Conservation (phyloP, 108 stramenopile genomes). For the Skeletonema marinoi region DNA sequence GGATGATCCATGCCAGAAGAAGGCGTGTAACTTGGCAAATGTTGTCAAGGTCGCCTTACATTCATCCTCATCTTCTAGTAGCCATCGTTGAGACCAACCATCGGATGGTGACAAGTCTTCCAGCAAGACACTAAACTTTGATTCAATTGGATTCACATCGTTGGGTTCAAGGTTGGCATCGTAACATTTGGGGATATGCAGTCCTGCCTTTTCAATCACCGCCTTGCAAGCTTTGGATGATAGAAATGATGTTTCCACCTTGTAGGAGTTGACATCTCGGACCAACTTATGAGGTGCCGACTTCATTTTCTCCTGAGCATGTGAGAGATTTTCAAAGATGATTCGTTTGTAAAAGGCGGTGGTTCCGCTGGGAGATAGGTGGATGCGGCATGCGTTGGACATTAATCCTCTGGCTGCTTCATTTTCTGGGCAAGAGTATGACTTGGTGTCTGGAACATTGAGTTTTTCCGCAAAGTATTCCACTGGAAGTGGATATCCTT, state of each 20-base stretch:
- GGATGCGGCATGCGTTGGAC: slow-evolving; percentile 63
- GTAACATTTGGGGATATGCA: slow-evolving; percentile 50
- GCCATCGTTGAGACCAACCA: slow-evolving; percentile 67
- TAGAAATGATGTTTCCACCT: slow-evolving; percentile 65
- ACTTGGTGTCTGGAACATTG: slow-evolving; percentile 16
- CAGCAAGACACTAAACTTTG: slow-evolving; percentile 54
- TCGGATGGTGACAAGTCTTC: slow-evolving; percentile 58
- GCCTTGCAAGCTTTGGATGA: slow-evolving; percentile 46
- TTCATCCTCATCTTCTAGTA: slow-evolving; percentile 45
- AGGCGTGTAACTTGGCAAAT: slow-evolving; percentile 75
- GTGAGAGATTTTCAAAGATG: slow-evolving; percentile 57
- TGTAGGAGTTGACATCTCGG: slow-evolving; percentile 60
- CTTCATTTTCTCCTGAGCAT: slow-evolving; percentile 56
- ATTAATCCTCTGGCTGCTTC: slow-evolving; percentile 65
- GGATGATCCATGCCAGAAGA: slow-evolving; percentile 64
- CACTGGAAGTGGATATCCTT: slow-evolving; percentile 55
- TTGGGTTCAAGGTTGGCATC: slow-evolving; percentile 47
- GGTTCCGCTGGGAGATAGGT: slow-evolving; percentile 1
- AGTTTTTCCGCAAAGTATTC: slow-evolving; percentile 21
- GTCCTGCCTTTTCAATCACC: slow-evolving; percentile 45
- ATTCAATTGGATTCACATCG: slow-evolving; percentile 46
- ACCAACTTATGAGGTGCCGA: slow-evolving; percentile 59
- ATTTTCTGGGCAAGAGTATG: slow-evolving; percentile 57
- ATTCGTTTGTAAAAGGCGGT: slow-evolving; percentile 74
- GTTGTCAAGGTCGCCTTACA: slow-evolving; percentile 45